phyloP scores from a whole-genome alignment of 2,329 filamentous ascomycete species.

The Monilinia laxa region DNA sequence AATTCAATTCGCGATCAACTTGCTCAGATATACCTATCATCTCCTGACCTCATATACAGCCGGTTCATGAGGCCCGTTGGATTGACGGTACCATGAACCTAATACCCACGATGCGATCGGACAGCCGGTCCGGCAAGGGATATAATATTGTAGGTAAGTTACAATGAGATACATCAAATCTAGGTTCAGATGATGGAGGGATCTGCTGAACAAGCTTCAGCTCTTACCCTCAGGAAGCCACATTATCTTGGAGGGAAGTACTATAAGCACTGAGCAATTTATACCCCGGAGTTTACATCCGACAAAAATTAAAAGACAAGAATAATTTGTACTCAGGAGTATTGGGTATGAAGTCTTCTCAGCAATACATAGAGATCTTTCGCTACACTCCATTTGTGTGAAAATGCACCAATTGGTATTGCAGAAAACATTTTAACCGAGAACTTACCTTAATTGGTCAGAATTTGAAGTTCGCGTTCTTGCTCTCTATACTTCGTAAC shows the following conservation, averaged over 20 bases:
- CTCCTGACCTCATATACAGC: not conserved
- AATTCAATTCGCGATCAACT: not conserved
- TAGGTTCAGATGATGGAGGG: not conserved
- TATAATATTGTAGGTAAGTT: too few species aligned
- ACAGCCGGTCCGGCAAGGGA: slow-evolving; percentile 9
- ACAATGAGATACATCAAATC: not conserved
- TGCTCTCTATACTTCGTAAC: not conserved
- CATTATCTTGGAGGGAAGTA: not conserved
- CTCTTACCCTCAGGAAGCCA: not conserved
- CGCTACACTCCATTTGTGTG: not conserved
- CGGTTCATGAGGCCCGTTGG: slow-evolving; percentile 18
- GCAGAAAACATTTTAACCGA: slow-evolving; percentile 6
- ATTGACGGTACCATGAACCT: slow-evolving; percentile 13
- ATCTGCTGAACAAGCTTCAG: not conserved
- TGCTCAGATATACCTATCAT: not conserved
- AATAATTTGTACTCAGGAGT: not conserved
- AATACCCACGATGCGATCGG: slow-evolving; percentile 10
- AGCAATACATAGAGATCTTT: not conserved
- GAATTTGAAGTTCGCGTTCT: not conserved
- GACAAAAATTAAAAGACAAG: slow-evolving; percentile 11
- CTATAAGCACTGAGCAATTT: not conserved
- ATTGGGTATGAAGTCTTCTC: not conserved
- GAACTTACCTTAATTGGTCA: not conserved
- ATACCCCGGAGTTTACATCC: not conserved
- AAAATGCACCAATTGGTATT: not conserved